phyloP scores from a whole-genome alignment of 345 rosid genomes.

The Psidium guajava region DNA sequence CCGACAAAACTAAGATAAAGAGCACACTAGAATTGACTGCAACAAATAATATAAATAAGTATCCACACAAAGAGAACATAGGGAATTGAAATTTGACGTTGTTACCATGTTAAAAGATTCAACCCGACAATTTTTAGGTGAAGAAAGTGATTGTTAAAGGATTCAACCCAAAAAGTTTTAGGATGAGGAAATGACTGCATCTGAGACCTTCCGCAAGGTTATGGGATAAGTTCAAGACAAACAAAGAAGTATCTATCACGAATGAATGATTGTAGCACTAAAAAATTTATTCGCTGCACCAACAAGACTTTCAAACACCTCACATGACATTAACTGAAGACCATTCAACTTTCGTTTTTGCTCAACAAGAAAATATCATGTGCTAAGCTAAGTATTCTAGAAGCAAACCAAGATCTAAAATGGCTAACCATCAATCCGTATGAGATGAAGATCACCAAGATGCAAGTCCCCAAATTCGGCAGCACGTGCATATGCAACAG shows the following conservation, averaged over 20 bases:
- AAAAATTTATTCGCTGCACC: not conserved
- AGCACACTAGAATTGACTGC: not conserved
- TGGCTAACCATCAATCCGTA: constrained; percentile 44
- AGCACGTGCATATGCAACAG: constrained; percentile 53
- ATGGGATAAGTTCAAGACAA: not conserved
- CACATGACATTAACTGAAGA: not conserved
- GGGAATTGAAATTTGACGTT: not conserved
- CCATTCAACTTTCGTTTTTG: not conserved
- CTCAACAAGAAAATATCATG: not conserved
- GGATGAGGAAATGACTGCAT: not conserved
- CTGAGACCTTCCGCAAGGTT: not conserved
- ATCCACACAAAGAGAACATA: not conserved
- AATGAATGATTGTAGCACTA: not conserved
- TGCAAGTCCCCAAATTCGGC: constrained; percentile 62
- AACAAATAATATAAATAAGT: not conserved
- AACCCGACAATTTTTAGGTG: not conserved
- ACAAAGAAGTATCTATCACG: not conserved
- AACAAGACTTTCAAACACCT: not conserved
- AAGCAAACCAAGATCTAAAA: not conserved
- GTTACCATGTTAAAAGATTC: not conserved
- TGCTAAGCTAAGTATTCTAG: not conserved
- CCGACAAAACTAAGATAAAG: not conserved
- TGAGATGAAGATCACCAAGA: constrained; percentile 81
- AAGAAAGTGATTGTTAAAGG: not conserved
- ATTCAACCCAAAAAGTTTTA: not conserved